Evolutionary conservation across 1,284 basidiomycete genomes (phyloP), one percentile per base, ranked within the genome.

Genomic region (Ustilago cynodontis): DNA sequence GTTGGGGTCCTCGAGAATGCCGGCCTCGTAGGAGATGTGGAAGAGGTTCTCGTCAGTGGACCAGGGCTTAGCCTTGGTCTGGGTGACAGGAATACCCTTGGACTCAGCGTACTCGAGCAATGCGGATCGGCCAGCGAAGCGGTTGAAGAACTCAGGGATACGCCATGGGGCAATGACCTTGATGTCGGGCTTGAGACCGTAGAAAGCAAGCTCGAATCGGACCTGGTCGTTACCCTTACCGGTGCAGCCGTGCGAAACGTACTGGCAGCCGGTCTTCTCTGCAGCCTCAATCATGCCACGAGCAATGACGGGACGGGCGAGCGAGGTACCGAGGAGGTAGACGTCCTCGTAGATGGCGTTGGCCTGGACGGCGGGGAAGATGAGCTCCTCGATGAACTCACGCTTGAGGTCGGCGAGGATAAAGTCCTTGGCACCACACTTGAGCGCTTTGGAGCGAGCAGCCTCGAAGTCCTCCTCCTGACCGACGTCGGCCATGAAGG

Each of bases 321-420:
- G 92, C 31, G 96, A 98, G 41, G 97, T 99, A 53, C 96, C 97
- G 68, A 99, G 92, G 49, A 99, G 93, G 88, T 99, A 99, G 64
- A 99, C 94, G 83, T 94, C 94, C 93, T 99, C 97, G 88, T 99
- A 99, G 88, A 99, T 98, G 88, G 93, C 94, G 88, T 99, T 99
- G 76, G 94, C 94, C 88, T 99, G 96, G 29, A 99, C 91, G 59
- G 96, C 95, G 53, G 96, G 86, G 88, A 96, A 98, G 87, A 99
- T 98, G 82, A 99, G 91, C 87, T 98, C 93, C 65, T 93, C 94
- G 65, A 99, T 90, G 83, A 99, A 99, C 87, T 99, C 96, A 78
- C 93, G 91, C 87, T 92, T 95, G 85, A 98, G 89, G 87, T 99
- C 96, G 88, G 92, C 92, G 56, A 96, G 89, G 90, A 94, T 93